A percentile compares a stretch with the other conserved stretches of the same genome.
These are phyloP conservation scores for Brassica cretica DNA, from an alignment of 345 rosid species.

Conservation along the genomic window DNA sequence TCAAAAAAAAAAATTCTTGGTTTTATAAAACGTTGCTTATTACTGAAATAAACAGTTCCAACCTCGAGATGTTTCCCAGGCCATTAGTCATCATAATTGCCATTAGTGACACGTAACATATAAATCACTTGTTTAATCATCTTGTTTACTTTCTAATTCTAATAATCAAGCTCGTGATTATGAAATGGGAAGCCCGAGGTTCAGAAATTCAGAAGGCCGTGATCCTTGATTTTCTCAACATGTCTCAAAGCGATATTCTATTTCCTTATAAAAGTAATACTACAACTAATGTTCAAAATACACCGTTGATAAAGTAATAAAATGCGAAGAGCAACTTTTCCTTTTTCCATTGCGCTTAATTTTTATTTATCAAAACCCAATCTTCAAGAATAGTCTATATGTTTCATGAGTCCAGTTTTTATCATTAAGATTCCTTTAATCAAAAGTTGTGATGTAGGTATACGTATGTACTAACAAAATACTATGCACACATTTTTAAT, in stretches of 20 bases:
- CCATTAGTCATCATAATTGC: conserved; percentile 25
- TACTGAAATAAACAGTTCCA: conserved; percentile 4
- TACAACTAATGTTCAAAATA: background rate
- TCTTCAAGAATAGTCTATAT: background rate
- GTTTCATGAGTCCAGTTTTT: background rate
- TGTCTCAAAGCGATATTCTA: conserved; percentile 6
- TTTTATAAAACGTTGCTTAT: conserved; percentile 5
- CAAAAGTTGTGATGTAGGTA: background rate
- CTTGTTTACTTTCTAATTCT: background rate
- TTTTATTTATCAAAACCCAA: background rate
- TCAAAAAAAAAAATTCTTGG: too few relatives aligned
- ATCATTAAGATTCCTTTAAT: background rate
- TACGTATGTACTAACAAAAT: background rate
- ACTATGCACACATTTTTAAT: background rate
- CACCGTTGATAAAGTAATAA: background rate
- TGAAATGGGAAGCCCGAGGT: conserved; percentile 29
- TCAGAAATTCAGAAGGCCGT: conserved; percentile 36
- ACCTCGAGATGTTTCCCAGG: background rate
- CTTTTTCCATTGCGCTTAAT: background rate
- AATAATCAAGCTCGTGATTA: conserved; percentile 27
- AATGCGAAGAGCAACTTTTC: background rate
- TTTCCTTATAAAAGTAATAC: background rate
- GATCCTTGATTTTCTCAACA: conserved; percentile 40
- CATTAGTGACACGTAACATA: conserved; percentile 26
- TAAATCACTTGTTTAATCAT: conserved; percentile 4